These are phyloP conservation scores for Nakataea oryzae DNA, from an alignment of 2,329 filamentous ascomycete species.

Conservation along the genomic window DNA sequence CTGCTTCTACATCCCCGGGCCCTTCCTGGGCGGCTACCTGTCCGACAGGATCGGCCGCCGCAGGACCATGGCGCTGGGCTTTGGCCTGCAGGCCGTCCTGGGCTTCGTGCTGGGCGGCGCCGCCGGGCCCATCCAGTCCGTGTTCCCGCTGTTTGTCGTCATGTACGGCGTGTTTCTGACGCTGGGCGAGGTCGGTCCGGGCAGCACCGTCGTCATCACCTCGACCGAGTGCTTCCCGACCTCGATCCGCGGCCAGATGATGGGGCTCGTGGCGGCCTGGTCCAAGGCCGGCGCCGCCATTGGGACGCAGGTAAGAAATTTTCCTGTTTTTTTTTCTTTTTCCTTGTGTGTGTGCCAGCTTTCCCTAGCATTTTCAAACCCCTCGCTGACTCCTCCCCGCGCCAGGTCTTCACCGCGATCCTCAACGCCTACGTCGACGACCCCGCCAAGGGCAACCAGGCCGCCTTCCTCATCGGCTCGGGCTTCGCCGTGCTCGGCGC, in stretches of 20 bases:
- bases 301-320: slow-evolving; percentile 28
- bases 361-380: no score
- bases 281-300: slow-evolving; percentile 39
- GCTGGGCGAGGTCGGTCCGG: slow-evolving; percentile 38
- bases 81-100: slow-evolving; percentile 29
- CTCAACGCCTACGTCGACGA: slow-evolving; percentile 27
- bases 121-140: slow-evolving; percentile 27
- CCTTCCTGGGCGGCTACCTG: slow-evolving; percentile 34
- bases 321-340: background rate
- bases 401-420: slow-evolving; percentile 35
- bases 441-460: slow-evolving; percentile 32
- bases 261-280: slow-evolving; percentile 34
- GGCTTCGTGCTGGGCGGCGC: slow-evolving; percentile 40
- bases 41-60: slow-evolving; percentile 37
- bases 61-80: slow-evolving; percentile 40
- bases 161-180: slow-evolving; percentile 39
- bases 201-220: slow-evolving; percentile 24
- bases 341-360: background rate
- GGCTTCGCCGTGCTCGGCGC: slow-evolving; percentile 36
- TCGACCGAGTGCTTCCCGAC: slow-evolving; percentile 37
- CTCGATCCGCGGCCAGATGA: slow-evolving; percentile 35
- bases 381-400: background rate
- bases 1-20: slow-evolving; percentile 37
- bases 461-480: slow-evolving; percentile 37
- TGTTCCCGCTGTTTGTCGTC: slow-evolving; percentile 39